Conservation (phyloP, 2,329 filamentous ascomycete species). For the Spiromastix sp. region DNA sequence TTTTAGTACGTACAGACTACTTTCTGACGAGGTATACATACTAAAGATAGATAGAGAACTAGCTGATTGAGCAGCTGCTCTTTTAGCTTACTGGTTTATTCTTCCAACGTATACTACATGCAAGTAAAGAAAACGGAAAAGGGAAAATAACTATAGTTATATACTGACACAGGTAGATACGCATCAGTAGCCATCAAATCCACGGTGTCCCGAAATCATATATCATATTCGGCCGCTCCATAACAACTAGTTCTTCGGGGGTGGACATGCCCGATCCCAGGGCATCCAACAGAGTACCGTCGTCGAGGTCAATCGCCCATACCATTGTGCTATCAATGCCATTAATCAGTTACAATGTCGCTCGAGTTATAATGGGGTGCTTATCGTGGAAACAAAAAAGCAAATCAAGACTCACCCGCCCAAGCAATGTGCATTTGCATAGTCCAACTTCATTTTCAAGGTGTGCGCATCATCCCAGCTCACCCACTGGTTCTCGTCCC, state of each 20-base stretch:
- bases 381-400: background rate
- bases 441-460: conserved; percentile 23
- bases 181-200: background rate
- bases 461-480: conserved; percentile 25
- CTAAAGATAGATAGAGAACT: too few relatives aligned
- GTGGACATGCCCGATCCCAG: background rate
- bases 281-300: conserved; percentile 5
- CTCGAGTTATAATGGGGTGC: background rate
- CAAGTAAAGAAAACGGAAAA: too few relatives aligned
- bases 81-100: too few relatives aligned
- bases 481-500: conserved; percentile 21
- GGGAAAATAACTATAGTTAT: too few relatives aligned
- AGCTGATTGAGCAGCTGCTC: too few relatives aligned
- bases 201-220: conserved; percentile 1
- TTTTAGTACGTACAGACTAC: too few relatives aligned
- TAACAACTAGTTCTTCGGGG: background rate
- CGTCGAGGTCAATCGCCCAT: conserved; percentile 8
- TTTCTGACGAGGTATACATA: too few relatives aligned
- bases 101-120: too few relatives aligned
- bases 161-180: background rate
- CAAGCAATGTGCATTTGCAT: conserved; percentile 21
- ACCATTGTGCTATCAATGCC: conserved; percentile 6
- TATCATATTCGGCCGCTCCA: too few relatives aligned
- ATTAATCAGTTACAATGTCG: background rate
- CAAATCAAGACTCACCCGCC: conserved; percentile 14